Evolutionary conservation across 768 basidiomycete species (phyloP), one percentile per base, ranked within the genome.

Genomic region (Leccinum uliginosum): DNA sequence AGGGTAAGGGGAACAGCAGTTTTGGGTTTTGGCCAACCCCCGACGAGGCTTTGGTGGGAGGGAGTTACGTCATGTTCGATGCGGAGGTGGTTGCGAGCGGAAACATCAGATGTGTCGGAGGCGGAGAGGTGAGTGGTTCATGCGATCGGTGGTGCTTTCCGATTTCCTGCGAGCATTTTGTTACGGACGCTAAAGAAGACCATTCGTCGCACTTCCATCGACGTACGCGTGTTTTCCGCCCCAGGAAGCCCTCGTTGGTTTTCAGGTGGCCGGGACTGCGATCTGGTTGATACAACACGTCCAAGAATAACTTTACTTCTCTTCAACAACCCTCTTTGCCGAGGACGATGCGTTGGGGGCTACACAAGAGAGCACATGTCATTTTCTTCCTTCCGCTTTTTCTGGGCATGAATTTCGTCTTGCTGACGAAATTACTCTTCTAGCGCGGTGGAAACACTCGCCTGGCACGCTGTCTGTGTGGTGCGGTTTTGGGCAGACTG

Each of bases 261-360:
- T 71, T 63, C 47, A 60, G 62, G 58, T 29, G 56, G 29, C 59
- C 44, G 51, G 54, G 51, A 43, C 19, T 47, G 69, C 59, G 66
- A 51, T 73, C 74, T 81, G 90, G 89, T 88, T 85, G 95, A 98
- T 98, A 95, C 93, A 87, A 89, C 75, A 62, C 81, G 89, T 91
- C 95, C 95, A 69, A 97, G 66, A 96, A 75, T 47, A 75, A 87
- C 44, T 59, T 62, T 54, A 40, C 59, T 75, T 67, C 84, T 83
- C 80, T 78, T 79, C 82, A 92, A 95, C 93, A 95, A 94, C 92
- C 86, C 88, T 83, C 85, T 74, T 77, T 78, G 78, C 65, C 66
- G 74, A 91, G 89, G 80, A 75, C 64, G 67, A 83, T 79, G 80
- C 82, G 78, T 69, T 79, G 83, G 82, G 89, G 84, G 93, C 95